Conservation (phyloP, 306 rosid genomes). For the Trifolium subterraneum region DNA sequence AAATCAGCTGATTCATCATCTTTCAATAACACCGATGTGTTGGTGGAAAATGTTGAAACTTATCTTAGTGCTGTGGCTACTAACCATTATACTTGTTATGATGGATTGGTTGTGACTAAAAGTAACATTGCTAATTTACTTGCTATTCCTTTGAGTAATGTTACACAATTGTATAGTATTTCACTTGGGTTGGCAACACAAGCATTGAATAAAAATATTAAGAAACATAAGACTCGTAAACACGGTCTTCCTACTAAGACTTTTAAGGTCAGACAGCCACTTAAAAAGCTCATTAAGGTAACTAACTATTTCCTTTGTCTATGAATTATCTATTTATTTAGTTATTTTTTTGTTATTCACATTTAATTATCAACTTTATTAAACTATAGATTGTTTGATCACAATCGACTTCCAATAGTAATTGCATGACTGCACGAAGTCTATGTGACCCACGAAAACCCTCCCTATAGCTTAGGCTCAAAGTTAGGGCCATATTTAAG, state of each 20-base stretch:
- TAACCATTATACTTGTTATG: slow-evolving; percentile 78
- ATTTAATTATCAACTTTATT: too few relatives aligned
- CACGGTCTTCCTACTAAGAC: slow-evolving; percentile 41
- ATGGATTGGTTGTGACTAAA: slow-evolving; percentile 57
- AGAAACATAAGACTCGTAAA: slow-evolving; percentile 41
- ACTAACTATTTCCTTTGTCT: neutral
- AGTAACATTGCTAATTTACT: slow-evolving; percentile 50
- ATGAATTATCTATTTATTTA: neutral
- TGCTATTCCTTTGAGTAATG: slow-evolving; percentile 50
- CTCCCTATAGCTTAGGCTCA: too few relatives aligned
- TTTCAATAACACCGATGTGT: slow-evolving; percentile 19
- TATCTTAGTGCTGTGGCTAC: slow-evolving; percentile 75
- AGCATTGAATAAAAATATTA: slow-evolving; percentile 49
- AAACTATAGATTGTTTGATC: too few relatives aligned
- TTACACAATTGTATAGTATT: slow-evolving; percentile 61
- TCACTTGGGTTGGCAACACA: slow-evolving; percentile 69
- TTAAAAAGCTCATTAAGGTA: slow-evolving; percentile 70
- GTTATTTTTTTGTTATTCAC: neutral
- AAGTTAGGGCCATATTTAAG: too few relatives aligned
- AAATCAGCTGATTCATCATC: neutral
- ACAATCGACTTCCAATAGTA: too few relatives aligned
- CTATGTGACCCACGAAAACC: too few relatives aligned
- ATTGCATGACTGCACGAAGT: too few relatives aligned
- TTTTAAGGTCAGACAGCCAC: slow-evolving; percentile 54
- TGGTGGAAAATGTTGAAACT: slow-evolving; percentile 57